Evolutionary conservation across 768 basidiomycete genomes (phyloP), one percentile per base, ranked within the genome.

Genomic region (Agrocybe praecox): DNA sequence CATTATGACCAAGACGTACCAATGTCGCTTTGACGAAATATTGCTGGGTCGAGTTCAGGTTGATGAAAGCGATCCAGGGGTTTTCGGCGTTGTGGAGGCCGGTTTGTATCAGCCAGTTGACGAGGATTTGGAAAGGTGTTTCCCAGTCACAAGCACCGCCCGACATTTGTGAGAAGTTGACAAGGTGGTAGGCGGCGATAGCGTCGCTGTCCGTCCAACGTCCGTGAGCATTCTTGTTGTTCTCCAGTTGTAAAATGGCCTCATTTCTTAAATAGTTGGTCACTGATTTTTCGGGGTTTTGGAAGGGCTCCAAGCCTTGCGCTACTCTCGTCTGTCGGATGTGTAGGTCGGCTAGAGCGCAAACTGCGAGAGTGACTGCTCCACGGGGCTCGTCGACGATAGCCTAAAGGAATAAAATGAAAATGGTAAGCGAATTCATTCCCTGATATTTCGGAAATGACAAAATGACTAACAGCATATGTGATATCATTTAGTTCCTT

Each of bases 291-390:
- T 88, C 84, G 32, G 80, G 75, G 49, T 79, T 80, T 52, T 76
- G 69, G 59, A 80, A 78, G 29, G 80, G 77, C 65, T 89, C 82
- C 46, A 84, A 69, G n/a, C 87, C 87, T 58, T 83, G 82, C 22
- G 84, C 79, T 24, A 85, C 77, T 33, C 84, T 85, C 70, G 80
- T 77, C 49, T 82, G 82, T 58, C 80, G 84, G 63, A 81, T 80
- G 68, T 92, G 89, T 40, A 91, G 77, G 64, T 83, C 83, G 43
- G 89, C 83, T 47, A 92, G 77, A n/a, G 91, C 89, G 69, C 86
- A 89, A 33, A 91, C 79, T 6, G 90, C 86, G 67, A 85, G 83
- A 6, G 88, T 83, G 43, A 91, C 82, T 2, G 88, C 81, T 44
- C 91, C 90, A 52, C 80, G 81, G 19, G 88, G 88, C 52, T 90